Conservation (phyloP, 176 grass and related monocot species). For the Puya raimondii region DNA sequence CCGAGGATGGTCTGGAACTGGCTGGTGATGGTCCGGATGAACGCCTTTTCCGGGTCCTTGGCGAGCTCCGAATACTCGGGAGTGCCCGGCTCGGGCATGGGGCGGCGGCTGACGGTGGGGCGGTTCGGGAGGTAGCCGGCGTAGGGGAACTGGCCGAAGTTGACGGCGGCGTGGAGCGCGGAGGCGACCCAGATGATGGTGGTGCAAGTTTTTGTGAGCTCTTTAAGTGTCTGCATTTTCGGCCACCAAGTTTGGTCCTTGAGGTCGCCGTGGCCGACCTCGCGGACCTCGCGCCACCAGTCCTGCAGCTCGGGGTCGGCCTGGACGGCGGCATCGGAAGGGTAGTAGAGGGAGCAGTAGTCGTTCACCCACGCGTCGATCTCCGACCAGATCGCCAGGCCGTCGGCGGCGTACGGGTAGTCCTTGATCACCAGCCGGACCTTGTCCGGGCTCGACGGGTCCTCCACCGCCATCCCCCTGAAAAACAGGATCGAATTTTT, state of each 20-base stretch:
- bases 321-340: slow-evolving; percentile 26
- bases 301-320: slow-evolving; percentile 55
- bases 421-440: slow-evolving; percentile 52
- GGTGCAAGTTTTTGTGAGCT: slow-evolving; percentile 46
- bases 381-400: slow-evolving; percentile 56
- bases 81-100: slow-evolving; percentile 46
- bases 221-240: slow-evolving; percentile 24
- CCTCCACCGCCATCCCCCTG: slow-evolving; percentile 46
- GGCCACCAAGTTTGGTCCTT: slow-evolving; percentile 59
- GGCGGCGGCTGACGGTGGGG: slow-evolving; percentile 55
- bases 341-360: slow-evolving; percentile 69
- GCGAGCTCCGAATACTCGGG: slow-evolving; percentile 38
- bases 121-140: slow-evolving; percentile 67
- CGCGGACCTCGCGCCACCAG: slow-evolving; percentile 81
- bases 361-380: slow-evolving; percentile 65
- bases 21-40: slow-evolving; percentile 66
- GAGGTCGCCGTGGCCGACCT: slow-evolving; percentile 83
- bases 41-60: slow-evolving; percentile 37
- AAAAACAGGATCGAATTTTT: not conserved
- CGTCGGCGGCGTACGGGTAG: slow-evolving; percentile 71
- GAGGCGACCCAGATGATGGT: slow-evolving; percentile 82
- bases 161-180: slow-evolving; percentile 80
- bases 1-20: slow-evolving; percentile 80
- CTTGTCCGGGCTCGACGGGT: slow-evolving; percentile 40
- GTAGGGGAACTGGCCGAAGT: slow-evolving; percentile 84